Conservation (phyloP, 139 green algal species). For the Chara braunii region DNA sequence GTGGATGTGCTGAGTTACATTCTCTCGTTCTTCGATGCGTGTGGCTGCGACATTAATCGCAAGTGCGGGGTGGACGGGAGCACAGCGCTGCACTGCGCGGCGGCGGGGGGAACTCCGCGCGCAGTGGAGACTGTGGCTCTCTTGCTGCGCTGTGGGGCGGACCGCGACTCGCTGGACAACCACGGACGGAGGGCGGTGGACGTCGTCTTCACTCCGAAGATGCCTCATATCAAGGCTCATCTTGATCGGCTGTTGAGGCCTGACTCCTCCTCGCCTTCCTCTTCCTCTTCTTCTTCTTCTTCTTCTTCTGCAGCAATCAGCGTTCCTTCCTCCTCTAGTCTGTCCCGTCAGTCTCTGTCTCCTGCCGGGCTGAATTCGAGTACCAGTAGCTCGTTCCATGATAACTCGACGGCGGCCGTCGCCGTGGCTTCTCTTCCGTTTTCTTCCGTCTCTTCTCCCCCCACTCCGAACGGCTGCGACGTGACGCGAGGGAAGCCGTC, state of each 20-base stretch:
- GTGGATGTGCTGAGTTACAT: conserved; percentile 11
- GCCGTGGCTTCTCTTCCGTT: no score
- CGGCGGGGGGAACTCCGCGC: conserved; percentile 18
- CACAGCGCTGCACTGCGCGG: conserved; percentile 43
- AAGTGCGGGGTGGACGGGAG: neutral
- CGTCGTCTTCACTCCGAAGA: conserved; percentile 17
- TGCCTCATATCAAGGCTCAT: conserved; percentile 12
- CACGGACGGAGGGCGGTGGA: conserved; percentile 28
- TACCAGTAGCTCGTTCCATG: no score
- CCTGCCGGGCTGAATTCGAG: no score
- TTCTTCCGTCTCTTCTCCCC: no score
- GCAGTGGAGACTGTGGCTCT: conserved; percentile 29
- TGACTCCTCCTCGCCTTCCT: neutral
- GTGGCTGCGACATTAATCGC: conserved; percentile 2
- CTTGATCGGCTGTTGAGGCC: conserved; percentile 15
- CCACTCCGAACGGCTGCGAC: no score
- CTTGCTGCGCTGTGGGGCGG: conserved; percentile 31
- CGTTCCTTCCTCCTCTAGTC: no score
- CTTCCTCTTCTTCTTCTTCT: neutral
- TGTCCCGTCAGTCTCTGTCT: no score
- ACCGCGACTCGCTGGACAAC: conserved; percentile 26
- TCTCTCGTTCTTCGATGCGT: neutral
- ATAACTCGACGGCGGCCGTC: no score
- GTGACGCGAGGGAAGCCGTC: no score
- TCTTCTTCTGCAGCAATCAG: no score